Evolutionary conservation across 2,329 filamentous ascomycete genomes (phyloP), one percentile per base, ranked within the genome.

Genomic region (Aspergillus texensis): DNA sequence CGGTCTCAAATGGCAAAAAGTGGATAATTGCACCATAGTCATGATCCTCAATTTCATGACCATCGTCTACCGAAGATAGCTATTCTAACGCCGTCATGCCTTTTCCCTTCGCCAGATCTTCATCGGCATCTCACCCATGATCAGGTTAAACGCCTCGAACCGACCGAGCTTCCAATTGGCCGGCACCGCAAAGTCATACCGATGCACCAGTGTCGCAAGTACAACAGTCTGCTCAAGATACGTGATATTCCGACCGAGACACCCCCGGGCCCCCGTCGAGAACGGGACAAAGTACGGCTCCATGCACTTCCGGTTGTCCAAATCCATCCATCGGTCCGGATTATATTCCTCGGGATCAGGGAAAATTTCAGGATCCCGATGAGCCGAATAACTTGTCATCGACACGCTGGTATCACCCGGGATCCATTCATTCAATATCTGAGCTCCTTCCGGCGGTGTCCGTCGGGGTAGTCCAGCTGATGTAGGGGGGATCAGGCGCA

Each of bases 171-270:
- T 68, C 72, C 75, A 80, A 0, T 71, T 70, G 46, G 55, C 54
- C 2, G 73, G 70, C 34, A 80, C 62, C 2, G 70, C 72, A 72
- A 82, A 80, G 21, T 82, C 76, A 60, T 81, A 83, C 4, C 79
- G 71, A 65, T 81, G 78, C 2, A 84, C 72, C 21, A 83, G 65
- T 0, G 76, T 77, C 1, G 80, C 81, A n/a, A 83, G 30, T 1
- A 80, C 63, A 6, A 83, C 77, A 5, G 77, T 78, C 66, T 84
- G 81, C 67, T 84, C 81, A 4, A 84, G 69, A 63, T 81, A 77
- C 6, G 68, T 70, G 30, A 80, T 77, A 63, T 80, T 79, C 39
- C 77, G 67, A 0, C 77, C 77, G 59, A 79, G 77, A 57, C 78
- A 80, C 1, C 76, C 76, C 32, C 77, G 61, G 6, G 76, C 73